Conservation (phyloP, 2,329 filamentous ascomycete species). For the Oidium heveae region DNA sequence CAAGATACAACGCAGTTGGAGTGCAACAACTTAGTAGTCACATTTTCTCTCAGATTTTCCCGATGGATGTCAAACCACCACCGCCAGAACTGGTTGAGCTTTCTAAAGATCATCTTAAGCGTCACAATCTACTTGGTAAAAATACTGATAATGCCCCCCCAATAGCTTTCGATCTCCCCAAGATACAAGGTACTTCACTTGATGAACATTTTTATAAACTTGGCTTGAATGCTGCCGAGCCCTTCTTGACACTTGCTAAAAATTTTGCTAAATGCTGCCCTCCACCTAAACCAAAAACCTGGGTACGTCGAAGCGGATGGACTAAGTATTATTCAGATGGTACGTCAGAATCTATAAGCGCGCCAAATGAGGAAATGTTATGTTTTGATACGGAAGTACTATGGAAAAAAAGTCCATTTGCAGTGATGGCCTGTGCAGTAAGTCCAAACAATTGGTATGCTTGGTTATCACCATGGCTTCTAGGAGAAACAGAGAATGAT, state of each 20-base stretch:
- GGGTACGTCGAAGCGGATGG: conserved; percentile 67
- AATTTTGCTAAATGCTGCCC: conserved; percentile 40
- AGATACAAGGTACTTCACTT: conserved; percentile 51
- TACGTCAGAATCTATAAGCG: conserved; percentile 41
- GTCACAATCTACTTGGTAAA: conserved; percentile 76
- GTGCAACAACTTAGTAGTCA: conserved; percentile 79
- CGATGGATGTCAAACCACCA: conserved; percentile 25
- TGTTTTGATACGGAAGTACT: conserved; percentile 94
- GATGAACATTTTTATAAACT: conserved; percentile 89
- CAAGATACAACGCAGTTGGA: conserved; percentile 76
- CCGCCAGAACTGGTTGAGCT: conserved; percentile 52
- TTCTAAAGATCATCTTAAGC: conserved; percentile 54
- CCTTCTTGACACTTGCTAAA: conserved; percentile 53
- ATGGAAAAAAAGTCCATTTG: conserved; percentile 79
- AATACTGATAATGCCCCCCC: conserved; percentile 54
- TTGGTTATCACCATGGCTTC: conserved; percentile 87
- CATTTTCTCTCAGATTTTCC: conserved; percentile 67
- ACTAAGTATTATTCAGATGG: conserved; percentile 72
- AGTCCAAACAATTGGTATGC: conserved; percentile 86
- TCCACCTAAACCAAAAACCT: conserved; percentile 37
- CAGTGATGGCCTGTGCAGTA: conserved; percentile 88
- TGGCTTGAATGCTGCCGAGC: conserved; percentile 66
- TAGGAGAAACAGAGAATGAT: conserved; percentile 54
- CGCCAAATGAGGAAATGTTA: conserved; percentile 57
- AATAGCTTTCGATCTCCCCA: conserved; percentile 66